Evolutionary conservation across 1,284 basidiomycete genomes (phyloP), one percentile per base, ranked within the genome.

Genomic region (Ceratobasidium sp.): DNA sequence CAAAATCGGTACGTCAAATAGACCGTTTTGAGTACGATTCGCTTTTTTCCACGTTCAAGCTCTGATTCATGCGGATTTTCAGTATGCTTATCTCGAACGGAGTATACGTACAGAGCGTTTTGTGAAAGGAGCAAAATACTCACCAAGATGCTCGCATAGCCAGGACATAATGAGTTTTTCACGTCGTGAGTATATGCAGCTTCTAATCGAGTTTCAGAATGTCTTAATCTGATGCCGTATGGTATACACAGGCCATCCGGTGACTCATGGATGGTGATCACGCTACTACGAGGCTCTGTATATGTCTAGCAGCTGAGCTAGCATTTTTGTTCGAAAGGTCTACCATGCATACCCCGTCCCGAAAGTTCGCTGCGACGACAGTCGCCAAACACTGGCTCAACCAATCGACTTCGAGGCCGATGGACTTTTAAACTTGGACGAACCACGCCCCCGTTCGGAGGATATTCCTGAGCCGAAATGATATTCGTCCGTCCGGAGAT

Each of bases 371-470:
- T 79, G 75, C 49, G 75, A 79, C n/a, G 75, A 58, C 20, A 71
- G 40, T 28, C 51, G 78, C 15, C 64, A 67, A 13, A 79, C 78
- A 10, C 60, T 77, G 55, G 75, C 77, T 40, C 78, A 77, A 23
- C 64, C 75, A 7, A 58, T 71, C 15, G 66, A 64, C 12, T 69
- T 28, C 44, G 26, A 77, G 15, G n/a, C 23, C 4, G 73, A 77
- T 66, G 77, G 70, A 2, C 55, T 70, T 28, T 61, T 70, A 15
- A 67, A 66, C 58, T 46, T 68, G 46, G 77, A 69, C 23, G 44
- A 56, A 33, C 77, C 77, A 12, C 53, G 66, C 5, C 64, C 67
- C 12, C 58, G 70, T 49, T 70, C 77, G 49, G 77, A 77, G 40
- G 70, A 70, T 49, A 61, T 77, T 51, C 67, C 67, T 33, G 77